Evolutionary conservation across 164 flowering plant genomes (phyloP), one percentile per base, ranked within the genome.

Genomic region (Vitis riparia): DNA sequence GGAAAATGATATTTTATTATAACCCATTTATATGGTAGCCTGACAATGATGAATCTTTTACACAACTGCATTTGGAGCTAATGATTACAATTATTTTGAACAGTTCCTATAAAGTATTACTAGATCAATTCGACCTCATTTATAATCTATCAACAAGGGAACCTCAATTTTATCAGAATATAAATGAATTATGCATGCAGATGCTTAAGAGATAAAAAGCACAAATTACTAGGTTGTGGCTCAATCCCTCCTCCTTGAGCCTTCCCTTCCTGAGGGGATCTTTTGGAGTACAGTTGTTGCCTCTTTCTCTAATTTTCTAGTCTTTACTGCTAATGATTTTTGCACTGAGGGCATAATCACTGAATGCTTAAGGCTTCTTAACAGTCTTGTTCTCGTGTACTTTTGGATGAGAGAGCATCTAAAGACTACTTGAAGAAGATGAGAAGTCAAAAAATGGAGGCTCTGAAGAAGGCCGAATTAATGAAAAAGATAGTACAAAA

Each of bases 371-470:
- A 49, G 23, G 6, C 65, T 50, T 75, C 27, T 67, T 63, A 47
- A 63, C 79, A 94, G 99, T 82, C 78, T 29, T 95, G 99, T 79
- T 82, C 95, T 65, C 83, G 88, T 68, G 65, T 93, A 75, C 94
- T 96, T 74, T 76, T 93, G 70, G 77, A 76, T 6, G 99, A 96
- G 68, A 78, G 80, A 66, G 66, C 74, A 6, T 79, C 86, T 56
- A 76, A 60, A 69, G 82, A 77, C 0, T 81, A 32, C 68, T 73
- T 96, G 73, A 88, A 80, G 86, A 89, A 79, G 81, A 90, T 91
- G 89, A 87, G 98, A 73, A 83, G 55, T 76, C 73, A 91, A 49
- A 90, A 76, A 71, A 17, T 78, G 56, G 98, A 96, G 52, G 69
- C 82, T 53, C 63, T 85, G 76, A 80, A 70, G 81, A 96, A 91